These are phyloP conservation scores for Adansonia gregorii DNA, from an alignment of 441 rosid species.

Conservation along the genomic window DNA sequence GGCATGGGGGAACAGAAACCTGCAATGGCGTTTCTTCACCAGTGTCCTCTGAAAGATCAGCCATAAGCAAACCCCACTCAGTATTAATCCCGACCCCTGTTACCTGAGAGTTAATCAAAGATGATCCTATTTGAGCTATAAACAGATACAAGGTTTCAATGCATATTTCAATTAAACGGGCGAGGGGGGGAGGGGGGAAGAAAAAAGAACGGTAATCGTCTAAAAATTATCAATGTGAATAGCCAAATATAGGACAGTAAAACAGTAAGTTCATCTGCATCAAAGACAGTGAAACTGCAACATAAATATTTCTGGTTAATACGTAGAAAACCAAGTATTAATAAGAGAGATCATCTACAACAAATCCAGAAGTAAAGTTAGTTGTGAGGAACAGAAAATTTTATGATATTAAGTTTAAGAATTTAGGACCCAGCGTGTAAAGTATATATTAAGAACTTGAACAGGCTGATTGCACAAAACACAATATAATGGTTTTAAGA, in stretches of 20 bases:
- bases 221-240: neutral
- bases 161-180: too few species aligned
- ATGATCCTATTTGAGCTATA: neutral
- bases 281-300: neutral
- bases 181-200: too few species aligned
- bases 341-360: neutral
- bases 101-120: constrained; percentile 52
- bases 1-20: constrained; percentile 44
- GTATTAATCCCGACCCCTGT: constrained; percentile 92
- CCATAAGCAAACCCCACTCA: constrained; percentile 97
- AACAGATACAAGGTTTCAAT: constrained; percentile 12
- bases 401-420: neutral
- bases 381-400: constrained; percentile 5
- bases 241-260: neutral
- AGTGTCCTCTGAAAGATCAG: constrained; percentile 90
- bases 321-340: neutral
- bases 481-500: neutral
- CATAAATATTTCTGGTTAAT: neutral
- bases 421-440: neutral
- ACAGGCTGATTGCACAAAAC: neutral
- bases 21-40: constrained; percentile 99
- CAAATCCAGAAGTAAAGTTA: neutral
- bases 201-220: neutral
- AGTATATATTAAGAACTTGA: neutral
- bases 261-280: neutral